Evolutionary conservation across 768 basidiomycete species (phyloP), one percentile per base, ranked within the genome.

Genomic region (Lactarius evosmus): DNA sequence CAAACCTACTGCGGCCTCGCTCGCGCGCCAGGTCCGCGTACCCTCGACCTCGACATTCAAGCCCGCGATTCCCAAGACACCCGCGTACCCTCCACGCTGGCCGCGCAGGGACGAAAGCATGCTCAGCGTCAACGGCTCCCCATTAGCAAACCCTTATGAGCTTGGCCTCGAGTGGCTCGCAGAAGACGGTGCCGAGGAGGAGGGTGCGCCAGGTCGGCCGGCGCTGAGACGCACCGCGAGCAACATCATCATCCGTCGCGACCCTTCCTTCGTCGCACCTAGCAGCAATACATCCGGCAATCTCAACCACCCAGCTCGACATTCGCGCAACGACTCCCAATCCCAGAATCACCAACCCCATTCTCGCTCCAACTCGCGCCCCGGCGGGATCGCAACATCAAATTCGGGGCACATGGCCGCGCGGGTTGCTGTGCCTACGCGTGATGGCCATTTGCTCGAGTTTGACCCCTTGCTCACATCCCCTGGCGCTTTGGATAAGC

Each of bases 391-490:
- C 19, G 38, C 52, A 7, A 29, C 60, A 16, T 54, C 68, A 29
- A 46, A 65, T 67, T 67, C 60, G 68, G 73, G 30, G 67, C 74
- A 56, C 77, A 77, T 77, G 69, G 64, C 81, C 74, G 87, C 87
- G 2, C 75, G 89, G 34, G 85, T 92, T 14, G 84, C 88, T 1
- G 86, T 94, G n/a, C 85, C 89, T 5, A 92, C 87, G 0, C 84
- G 81, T 44, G 91, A 93, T 68, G 93, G 93, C 0, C 85, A 88
- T 68, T 74, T 89, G n/a, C 79, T 96, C 29, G 86, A 88, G 72
- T 94, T 96, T 70, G 89, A 96, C 68, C 93, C 93, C 9, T 76
- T 95, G 49, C 79, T 81, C 63, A 86, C 89, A 16, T 85, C 88
- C 2, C 86, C 91, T 1, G 79, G 81, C 2, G 80, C 89, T 54